Percentiles rank a stretch among this genome's conserved stretches.
Evolutionary conservation across 208 protist species (phyloP).

Genomic region (Leishmania turanica): DNA sequence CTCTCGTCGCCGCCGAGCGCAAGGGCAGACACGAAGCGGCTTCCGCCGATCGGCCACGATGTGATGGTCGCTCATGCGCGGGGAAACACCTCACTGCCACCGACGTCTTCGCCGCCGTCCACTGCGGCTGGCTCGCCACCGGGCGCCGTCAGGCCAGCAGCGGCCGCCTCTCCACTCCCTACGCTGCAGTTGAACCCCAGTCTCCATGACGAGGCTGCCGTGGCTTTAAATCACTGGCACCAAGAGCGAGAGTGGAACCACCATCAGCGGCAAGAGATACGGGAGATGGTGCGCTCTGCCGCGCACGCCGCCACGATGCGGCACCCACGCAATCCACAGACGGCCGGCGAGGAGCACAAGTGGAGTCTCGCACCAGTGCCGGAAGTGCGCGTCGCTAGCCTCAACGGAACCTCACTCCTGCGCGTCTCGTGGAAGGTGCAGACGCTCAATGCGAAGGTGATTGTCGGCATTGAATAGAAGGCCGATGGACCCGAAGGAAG

Average conservation of each 20-base stretch:
- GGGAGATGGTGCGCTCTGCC: conserved; percentile 39
- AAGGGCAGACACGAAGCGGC: neutral
- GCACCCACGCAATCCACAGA: conserved; percentile 33
- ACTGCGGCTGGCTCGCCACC: neutral
- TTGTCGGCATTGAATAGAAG: conserved; percentile 43
- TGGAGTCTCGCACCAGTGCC: conserved; percentile 40
- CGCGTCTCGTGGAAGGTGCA: conserved; percentile 44
- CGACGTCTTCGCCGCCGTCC: neutral
- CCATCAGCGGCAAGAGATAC: conserved; percentile 45
- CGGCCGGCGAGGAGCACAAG: conserved; percentile 32
- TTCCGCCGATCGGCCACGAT: neutral
- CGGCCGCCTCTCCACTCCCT: neutral
- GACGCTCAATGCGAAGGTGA: conserved; percentile 44
- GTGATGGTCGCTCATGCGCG: neutral
- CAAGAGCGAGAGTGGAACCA: conserved; percentile 33
- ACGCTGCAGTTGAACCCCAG: conserved; percentile 15
- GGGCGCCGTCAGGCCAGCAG: neutral
- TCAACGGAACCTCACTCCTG: conserved; percentile 2
- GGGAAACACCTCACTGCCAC: neutral
- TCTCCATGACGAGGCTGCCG: conserved; percentile 19
- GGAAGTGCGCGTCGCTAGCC: conserved; percentile 30
- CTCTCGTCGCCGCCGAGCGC: conserved; percentile 10
- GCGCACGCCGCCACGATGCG: conserved; percentile 38
- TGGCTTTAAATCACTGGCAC: conserved; percentile 16
- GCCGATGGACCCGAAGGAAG: neutral